Percentiles rank a stretch among this genome's conserved stretches.
Evolutionary conservation across 2,329 filamentous ascomycete species (phyloP).

Genomic region (Chrysosporium keratinophilum): DNA sequence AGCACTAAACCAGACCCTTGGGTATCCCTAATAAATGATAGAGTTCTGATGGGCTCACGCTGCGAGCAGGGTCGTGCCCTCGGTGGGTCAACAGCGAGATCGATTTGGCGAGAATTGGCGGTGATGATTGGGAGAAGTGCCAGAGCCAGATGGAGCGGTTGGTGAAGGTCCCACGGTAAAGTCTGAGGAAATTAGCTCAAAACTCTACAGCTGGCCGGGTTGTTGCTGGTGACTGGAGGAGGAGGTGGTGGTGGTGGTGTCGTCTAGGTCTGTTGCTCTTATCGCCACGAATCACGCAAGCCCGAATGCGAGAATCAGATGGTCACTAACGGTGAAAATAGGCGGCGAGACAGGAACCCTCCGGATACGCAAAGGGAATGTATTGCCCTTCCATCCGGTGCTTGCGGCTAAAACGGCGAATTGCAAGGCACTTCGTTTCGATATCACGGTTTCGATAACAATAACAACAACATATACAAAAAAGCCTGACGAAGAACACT

Average conservation of each 20-base stretch:
- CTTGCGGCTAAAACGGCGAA: conserved; percentile 1
- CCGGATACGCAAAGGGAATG: neutral
- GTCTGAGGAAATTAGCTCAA: conserved; percentile 10
- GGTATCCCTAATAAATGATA: conserved; percentile 6
- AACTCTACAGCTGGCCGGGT: conserved; percentile 8
- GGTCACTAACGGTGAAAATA: neutral
- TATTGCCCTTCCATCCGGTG: neutral
- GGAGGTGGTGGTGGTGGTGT: too few relatives aligned
- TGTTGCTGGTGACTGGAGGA: neutral
- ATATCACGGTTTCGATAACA: neutral
- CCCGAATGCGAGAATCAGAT: conserved; percentile 1
- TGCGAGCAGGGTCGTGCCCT: conserved; percentile 5
- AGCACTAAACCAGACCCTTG: conserved; percentile 10
- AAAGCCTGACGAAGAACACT: neutral
- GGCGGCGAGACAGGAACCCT: neutral
- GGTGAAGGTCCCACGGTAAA: conserved; percentile 4
- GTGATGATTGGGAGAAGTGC: conserved; percentile 7
- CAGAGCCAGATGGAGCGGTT: conserved; percentile 3
- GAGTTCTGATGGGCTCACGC: conserved; percentile 4
- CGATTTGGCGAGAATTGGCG: conserved; percentile 4
- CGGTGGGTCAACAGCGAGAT: conserved; percentile 3
- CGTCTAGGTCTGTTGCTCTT: neutral
- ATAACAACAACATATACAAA: neutral
- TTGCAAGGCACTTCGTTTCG: neutral
- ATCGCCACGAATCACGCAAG: conserved; percentile 8